phyloP scores from a whole-genome alignment of 2,329 filamentous ascomycete genomes.

The Erysiphe neolycopersici region DNA sequence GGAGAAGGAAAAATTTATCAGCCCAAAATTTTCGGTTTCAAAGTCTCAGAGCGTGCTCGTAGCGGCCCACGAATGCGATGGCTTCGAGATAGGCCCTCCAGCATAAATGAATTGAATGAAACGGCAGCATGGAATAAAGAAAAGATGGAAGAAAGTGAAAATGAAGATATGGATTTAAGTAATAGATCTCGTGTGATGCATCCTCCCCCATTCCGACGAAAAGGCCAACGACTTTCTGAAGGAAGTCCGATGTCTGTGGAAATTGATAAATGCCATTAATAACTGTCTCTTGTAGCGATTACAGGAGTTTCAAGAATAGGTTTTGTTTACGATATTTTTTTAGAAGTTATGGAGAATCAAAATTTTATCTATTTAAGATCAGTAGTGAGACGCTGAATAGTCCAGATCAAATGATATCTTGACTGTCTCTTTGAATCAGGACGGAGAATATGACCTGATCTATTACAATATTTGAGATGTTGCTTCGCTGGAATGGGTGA shows the following conservation, averaged over 20 bases:
- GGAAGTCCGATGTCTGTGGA: conserved; percentile 14
- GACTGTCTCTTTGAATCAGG: no score
- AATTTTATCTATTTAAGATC: no score
- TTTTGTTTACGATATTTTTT: no score
- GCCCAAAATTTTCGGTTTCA: conserved; percentile 88
- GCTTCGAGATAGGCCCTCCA: conserved; percentile 59
- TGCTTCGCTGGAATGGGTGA: no score
- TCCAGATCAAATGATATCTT: no score
- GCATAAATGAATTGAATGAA: conserved; percentile 69
- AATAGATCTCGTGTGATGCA: conserved; percentile 6
- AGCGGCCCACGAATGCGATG: conserved; percentile 93
- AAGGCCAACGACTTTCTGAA: conserved; percentile 5
- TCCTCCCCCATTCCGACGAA: conserved; percentile 2
- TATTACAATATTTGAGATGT: no score
- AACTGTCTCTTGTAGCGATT: no score
- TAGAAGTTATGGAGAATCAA: no score
- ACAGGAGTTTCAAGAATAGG: no score
- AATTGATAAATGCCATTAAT: conserved; percentile 6
- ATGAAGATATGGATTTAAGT: conserved; percentile 19
- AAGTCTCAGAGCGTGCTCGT: conserved; percentile 68
- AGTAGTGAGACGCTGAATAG: no score
- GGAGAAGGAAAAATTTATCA: conserved; percentile 70
- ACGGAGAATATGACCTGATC: no score
- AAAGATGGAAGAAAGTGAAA: conserved; percentile 28
- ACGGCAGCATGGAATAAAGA: conserved; percentile 26